Evolutionary conservation across 345 rosid genomes (phyloP).

Genomic region (Brassica nigra): DNA sequence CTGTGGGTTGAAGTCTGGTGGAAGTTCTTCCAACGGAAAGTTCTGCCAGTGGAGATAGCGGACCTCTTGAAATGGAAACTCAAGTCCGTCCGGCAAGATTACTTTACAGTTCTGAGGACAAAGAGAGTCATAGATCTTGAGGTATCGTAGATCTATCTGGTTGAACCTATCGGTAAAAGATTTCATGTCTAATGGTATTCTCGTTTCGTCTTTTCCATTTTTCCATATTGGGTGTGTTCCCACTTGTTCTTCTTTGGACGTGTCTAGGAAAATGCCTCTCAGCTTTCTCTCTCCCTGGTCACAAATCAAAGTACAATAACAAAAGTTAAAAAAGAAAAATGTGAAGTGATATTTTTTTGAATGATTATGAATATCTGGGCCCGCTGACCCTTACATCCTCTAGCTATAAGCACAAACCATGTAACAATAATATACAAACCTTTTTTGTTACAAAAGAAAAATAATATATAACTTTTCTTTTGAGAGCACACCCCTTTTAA

Average conservation of each 20-base stretch:
- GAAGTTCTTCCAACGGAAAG: slow-evolving; percentile 22
- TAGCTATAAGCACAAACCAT: no score
- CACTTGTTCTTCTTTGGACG: background rate
- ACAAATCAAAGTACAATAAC: background rate
- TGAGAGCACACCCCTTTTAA: no score
- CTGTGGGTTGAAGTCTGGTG: slow-evolving; percentile 2
- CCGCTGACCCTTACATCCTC: no score
- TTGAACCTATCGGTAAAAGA: background rate
- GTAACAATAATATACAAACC: no score
- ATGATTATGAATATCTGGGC: no score
- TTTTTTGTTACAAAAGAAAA: no score
- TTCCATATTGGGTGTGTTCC: background rate
- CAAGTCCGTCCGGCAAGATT: slow-evolving; percentile 1
- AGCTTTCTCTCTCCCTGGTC: background rate
- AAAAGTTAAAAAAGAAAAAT: background rate
- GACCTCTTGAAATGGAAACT: slow-evolving; percentile 17
- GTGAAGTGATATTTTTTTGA: background rate
- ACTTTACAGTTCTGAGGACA: background rate
- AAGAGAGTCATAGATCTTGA: slow-evolving; percentile 24
- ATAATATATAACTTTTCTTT: no score
- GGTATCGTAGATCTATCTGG: slow-evolving; percentile 2
- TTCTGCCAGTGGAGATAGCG: slow-evolving; percentile 32
- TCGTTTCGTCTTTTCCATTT: no score
- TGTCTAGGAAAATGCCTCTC: slow-evolving; percentile 4
- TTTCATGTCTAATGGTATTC: background rate